Percentiles rank a stretch among this genome's conserved stretches.
Conservation (phyloP, 257 asterid species). For the Coffea canephora region DNA sequence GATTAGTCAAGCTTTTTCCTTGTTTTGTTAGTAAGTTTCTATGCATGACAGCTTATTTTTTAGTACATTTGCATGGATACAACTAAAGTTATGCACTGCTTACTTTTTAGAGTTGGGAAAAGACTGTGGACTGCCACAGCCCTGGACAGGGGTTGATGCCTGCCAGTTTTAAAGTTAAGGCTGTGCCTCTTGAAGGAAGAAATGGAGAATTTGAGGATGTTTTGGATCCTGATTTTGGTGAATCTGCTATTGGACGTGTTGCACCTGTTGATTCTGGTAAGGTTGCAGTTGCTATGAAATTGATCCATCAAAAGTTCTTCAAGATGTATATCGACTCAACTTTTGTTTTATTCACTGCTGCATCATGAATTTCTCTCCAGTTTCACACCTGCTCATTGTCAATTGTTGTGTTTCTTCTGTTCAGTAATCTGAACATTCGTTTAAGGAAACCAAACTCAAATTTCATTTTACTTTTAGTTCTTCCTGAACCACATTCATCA, state of each 20-base stretch:
- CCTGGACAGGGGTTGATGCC: constrained; percentile 90
- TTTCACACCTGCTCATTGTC: background rate
- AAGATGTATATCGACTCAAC: background rate
- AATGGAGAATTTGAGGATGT: constrained; percentile 63
- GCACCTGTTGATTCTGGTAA: constrained; percentile 90
- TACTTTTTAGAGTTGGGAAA: constrained; percentile 73
- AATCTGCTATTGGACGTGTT: constrained; percentile 84
- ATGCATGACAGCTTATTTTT: background rate
- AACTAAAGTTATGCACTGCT: background rate
- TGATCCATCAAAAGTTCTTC: background rate
- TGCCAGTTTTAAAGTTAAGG: constrained; percentile 72
- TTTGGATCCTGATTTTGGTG: constrained; percentile 82
- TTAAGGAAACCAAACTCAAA: background rate
- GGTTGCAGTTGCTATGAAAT: constrained; percentile 3
- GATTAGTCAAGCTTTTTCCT: background rate
- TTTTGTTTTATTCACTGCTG: background rate
- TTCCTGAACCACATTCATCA: background rate
- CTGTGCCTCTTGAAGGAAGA: constrained; percentile 54
- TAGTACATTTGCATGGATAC: background rate
- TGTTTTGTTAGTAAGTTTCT: background rate
- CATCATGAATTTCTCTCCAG: background rate
- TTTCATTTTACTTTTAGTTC: background rate
- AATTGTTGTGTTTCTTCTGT: background rate
- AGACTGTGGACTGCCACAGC: constrained; percentile 73
- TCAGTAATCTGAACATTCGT: background rate